phyloP scores from a whole-genome alignment of 306 rosid genomes.

The Mucuna pruriens region DNA sequence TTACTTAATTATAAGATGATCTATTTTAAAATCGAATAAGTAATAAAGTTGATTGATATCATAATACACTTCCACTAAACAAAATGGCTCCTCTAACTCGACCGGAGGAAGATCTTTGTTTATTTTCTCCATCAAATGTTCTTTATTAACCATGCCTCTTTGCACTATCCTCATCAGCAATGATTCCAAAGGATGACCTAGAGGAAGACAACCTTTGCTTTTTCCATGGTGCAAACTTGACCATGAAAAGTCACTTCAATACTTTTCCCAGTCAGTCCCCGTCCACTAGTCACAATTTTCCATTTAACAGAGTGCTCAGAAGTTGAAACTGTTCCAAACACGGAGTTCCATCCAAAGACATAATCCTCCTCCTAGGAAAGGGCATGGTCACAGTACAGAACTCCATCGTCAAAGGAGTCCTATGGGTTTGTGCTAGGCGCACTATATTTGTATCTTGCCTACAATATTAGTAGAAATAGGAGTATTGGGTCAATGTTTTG shows the following conservation, averaged over 20 bases:
- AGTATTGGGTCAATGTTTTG: conserved; percentile 15
- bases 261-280: conserved; percentile 88
- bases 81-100: conserved; percentile 97
- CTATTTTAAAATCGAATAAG: no score
- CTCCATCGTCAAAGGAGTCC: conserved; percentile 87
- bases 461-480: conserved; percentile 18
- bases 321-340: conserved; percentile 84
- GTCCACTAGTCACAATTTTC: conserved; percentile 82
- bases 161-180: conserved; percentile 78
- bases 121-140: conserved; percentile 84
- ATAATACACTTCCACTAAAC: no score
- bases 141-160: conserved; percentile 82
- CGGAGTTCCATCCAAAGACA: conserved; percentile 94
- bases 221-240: conserved; percentile 89
- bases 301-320: conserved; percentile 94
- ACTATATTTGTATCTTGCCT: not conserved
- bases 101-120: conserved; percentile 92
- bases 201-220: conserved; percentile 54
- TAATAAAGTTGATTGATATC: no score
- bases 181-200: conserved; percentile 51
- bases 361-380: conserved; percentile 84
- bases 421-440: conserved; percentile 20
- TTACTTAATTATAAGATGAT: no score
- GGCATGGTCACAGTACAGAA: conserved; percentile 89
- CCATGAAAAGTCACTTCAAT: conserved; percentile 91